Evolutionary conservation across 2,329 filamentous ascomycete genomes (phyloP), one percentile per base, ranked within the genome.

Genomic region (Mycosphaerelloides madeirae): DNA sequence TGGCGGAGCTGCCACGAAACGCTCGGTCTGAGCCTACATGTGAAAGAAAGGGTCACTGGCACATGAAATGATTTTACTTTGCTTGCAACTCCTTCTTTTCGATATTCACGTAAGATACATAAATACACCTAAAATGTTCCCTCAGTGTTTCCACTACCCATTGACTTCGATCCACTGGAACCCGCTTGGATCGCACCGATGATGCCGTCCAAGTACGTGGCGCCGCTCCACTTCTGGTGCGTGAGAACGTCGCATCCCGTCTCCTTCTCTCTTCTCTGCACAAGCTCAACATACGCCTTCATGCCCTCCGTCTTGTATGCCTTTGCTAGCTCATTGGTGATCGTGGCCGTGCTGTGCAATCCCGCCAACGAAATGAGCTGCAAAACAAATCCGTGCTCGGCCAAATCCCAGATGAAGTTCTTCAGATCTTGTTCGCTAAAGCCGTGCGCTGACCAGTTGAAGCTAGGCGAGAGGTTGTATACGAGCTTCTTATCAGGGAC

Each of bases 361-460:
- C 80, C 80, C 2, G 80, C 80, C 2, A 83, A 69, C 6, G 77
- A 80, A 52, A 84, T 81, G 32, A 84, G 69, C 65, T 84, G 80
- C 43, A 84, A 68, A 18, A 81, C 74, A 54, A 83, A 84, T 48
- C 91, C 91, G 59, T 96, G 85, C 64, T 83, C 81, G 7, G 90
- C 93, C 54, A 98, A 81, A 65, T 97, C 91, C 91, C 91, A 97
- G 58, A 98, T 86, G 67, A 98, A 98, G 5, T 80, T 88, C 70
- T 85, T 88, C 43, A 98, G 77, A 5, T 84, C 84, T 49, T 81
- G 82, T 52, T 89, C 81, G 3, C 79, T 84, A 69, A 97, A 98
- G 22, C 91, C 93, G 64, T 97, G 90, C 9, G 82, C 82, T 81
- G 94, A 93, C 93, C 93, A 98, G 75, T 98, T 97, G 78, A 98